Conservation (phyloP, 1,284 basidiomycete genomes). For the Schizophyllum commune region DNA sequence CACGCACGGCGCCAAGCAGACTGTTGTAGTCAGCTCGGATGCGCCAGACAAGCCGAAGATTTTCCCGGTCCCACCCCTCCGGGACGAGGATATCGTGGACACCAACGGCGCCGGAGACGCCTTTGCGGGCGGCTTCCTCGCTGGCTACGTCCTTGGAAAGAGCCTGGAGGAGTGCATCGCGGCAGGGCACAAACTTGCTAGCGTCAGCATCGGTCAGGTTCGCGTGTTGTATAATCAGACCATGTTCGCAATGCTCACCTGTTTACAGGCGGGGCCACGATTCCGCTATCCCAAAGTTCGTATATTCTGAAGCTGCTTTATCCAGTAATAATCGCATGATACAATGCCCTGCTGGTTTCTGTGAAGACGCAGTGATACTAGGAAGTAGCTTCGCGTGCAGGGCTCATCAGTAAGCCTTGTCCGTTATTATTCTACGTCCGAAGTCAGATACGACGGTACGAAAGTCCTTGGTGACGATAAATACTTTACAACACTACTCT, state of each 20-base stretch:
- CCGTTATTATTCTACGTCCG: too few species aligned
- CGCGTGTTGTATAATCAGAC: conserved; percentile 1
- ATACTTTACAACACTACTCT: too few species aligned
- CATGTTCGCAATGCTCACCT: neutral
- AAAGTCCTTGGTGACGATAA: too few species aligned
- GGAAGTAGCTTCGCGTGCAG: too few species aligned
- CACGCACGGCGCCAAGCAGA: conserved; percentile 84
- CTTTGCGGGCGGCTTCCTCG: conserved; percentile 96
- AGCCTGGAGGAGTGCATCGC: conserved; percentile 72
- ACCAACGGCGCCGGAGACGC: conserved; percentile 99
- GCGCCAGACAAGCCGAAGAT: conserved; percentile 47
- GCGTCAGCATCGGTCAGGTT: conserved; percentile 85
- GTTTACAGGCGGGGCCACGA: neutral
- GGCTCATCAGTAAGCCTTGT: too few species aligned
- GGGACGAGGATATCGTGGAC: conserved; percentile 77
- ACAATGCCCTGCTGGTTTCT: too few species aligned
- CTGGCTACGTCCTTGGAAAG: conserved; percentile 81
- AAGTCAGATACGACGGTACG: too few species aligned
- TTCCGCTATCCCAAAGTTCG: neutral
- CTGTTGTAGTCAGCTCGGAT: conserved; percentile 67
- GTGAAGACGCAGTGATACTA: too few species aligned
- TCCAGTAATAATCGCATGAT: too few species aligned
- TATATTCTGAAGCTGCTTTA: neutral
- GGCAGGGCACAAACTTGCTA: conserved; percentile 85
- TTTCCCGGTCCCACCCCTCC: conserved; percentile 59